phyloP scores from a whole-genome alignment of 768 basidiomycete species.

The Suillus lakei region DNA sequence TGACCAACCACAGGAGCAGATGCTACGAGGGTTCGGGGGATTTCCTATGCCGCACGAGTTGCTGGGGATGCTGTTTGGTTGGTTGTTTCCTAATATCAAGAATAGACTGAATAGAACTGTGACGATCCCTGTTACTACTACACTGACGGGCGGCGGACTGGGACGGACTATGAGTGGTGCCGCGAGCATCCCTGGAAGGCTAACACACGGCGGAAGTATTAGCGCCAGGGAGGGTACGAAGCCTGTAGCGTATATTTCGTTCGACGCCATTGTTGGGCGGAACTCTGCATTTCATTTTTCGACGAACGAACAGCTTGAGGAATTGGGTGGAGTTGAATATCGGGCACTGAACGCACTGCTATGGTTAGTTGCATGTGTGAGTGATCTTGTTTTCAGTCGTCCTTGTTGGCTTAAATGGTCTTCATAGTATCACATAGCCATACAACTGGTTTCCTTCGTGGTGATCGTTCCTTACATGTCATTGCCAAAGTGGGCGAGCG shows the following conservation, averaged over 20 bases:
- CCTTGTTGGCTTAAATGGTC: not conserved
- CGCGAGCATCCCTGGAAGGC: slow-evolving; percentile 36
- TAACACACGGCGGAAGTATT: slow-evolving; percentile 5
- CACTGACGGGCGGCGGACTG: slow-evolving; percentile 45
- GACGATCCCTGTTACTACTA: slow-evolving; percentile 75
- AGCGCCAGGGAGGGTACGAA: slow-evolving; percentile 46
- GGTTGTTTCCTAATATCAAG: slow-evolving; percentile 67
- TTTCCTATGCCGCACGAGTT: slow-evolving; percentile 75
- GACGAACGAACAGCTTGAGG: slow-evolving; percentile 84
- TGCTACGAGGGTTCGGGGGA: slow-evolving; percentile 65
- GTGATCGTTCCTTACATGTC: slow-evolving; percentile 85
- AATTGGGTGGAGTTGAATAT: slow-evolving; percentile 94
- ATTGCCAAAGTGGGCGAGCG: slow-evolving; percentile 56
- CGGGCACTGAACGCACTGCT: slow-evolving; percentile 79
- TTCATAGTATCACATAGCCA: slow-evolving; percentile 76
- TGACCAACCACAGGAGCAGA: slow-evolving; percentile 22
- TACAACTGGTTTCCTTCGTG: slow-evolving; percentile 71
- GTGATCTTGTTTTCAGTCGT: slow-evolving; percentile 31
- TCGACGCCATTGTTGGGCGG: slow-evolving; percentile 82
- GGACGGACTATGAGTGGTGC: slow-evolving; percentile 24
- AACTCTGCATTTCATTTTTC: slow-evolving; percentile 76
- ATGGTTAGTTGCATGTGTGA: slow-evolving; percentile 78
- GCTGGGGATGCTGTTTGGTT: slow-evolving; percentile 50
- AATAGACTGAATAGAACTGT: slow-evolving; percentile 67
- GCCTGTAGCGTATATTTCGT: slow-evolving; percentile 80